Percentiles rank a stretch among this genome's conserved stretches.
Conservation (phyloP, 106 monocot species). For the Hemerocallis citrina region DNA sequence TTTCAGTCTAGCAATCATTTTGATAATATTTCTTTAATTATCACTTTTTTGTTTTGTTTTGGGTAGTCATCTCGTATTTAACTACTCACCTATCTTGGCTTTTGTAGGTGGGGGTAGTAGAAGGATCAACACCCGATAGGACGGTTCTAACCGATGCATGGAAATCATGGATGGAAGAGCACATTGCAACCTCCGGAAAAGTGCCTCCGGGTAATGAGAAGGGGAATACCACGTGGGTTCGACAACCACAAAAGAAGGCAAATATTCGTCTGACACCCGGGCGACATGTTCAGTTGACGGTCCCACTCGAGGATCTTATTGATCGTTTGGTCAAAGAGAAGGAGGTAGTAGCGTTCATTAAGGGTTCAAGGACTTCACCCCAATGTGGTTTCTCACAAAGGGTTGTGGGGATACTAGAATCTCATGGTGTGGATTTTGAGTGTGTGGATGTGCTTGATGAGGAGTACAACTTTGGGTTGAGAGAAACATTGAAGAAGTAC, state of each 20-base stretch:
- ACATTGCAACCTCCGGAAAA: constrained; percentile 59
- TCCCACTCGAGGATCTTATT: constrained; percentile 78
- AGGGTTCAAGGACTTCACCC: constrained; percentile 80
- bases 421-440: constrained; percentile 73
- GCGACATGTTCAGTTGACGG: constrained; percentile 65
- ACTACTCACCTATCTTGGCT: not conserved
- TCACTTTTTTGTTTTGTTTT: not conserved
- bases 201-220: constrained; percentile 77
- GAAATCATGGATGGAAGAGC: constrained; percentile 98
- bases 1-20: not conserved
- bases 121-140: constrained; percentile 45
- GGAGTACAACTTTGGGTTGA: constrained; percentile 72
- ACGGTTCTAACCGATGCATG: constrained; percentile 58
- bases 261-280: constrained; percentile 77
- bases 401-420: constrained; percentile 73
- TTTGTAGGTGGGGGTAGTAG: constrained; percentile 58
- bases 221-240: constrained; percentile 64
- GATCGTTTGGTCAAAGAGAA: constrained; percentile 81
- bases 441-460: constrained; percentile 88
- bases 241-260: constrained; percentile 37
- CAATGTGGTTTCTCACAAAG: constrained; percentile 93
- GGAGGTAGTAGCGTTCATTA: constrained; percentile 92
- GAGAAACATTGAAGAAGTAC: constrained; percentile 83
- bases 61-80: not conserved
- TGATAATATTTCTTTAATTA: not conserved